These are phyloP conservation scores for Exobasidium cylindrosporum DNA, from an alignment of 1,284 basidiomycete species.

Conservation along the genomic window DNA sequence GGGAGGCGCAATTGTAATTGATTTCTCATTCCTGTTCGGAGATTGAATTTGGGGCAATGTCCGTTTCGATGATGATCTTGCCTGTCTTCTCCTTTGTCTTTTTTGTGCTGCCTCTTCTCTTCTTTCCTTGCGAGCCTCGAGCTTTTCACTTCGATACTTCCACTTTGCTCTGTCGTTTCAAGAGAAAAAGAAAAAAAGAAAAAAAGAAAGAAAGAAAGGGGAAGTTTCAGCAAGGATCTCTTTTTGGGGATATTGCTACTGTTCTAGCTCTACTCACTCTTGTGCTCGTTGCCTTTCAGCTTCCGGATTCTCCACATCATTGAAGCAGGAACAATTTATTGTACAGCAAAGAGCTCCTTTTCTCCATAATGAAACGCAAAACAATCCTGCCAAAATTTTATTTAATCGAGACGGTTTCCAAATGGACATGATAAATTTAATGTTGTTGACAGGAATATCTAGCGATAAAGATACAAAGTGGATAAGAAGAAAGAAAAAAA, in stretches of 20 bases:
- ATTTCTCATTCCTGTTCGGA: no score
- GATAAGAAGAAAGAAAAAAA: no score
- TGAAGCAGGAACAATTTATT: conserved; percentile 10
- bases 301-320: conserved; percentile 14
- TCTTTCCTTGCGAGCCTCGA: neutral
- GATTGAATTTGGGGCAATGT: no score
- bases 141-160: conserved; percentile 9
- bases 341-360: conserved; percentile 14
- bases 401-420: conserved; percentile 7
- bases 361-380: conserved; percentile 2
- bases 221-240: neutral
- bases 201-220: neutral
- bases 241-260: neutral
- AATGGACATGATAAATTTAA: no score
- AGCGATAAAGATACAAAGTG: no score
- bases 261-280: neutral
- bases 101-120: neutral
- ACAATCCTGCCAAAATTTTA: conserved; percentile 8
- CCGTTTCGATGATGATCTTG: no score
- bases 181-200: neutral
- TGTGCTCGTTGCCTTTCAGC: neutral
- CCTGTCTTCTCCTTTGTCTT: neutral
- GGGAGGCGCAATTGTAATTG: no score
- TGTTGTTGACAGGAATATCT: no score
- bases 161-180: conserved; percentile 2